Conservation (phyloP, 2,329 filamentous ascomycete genomes). For the Stachybotrys chlorohalonatus region DNA sequence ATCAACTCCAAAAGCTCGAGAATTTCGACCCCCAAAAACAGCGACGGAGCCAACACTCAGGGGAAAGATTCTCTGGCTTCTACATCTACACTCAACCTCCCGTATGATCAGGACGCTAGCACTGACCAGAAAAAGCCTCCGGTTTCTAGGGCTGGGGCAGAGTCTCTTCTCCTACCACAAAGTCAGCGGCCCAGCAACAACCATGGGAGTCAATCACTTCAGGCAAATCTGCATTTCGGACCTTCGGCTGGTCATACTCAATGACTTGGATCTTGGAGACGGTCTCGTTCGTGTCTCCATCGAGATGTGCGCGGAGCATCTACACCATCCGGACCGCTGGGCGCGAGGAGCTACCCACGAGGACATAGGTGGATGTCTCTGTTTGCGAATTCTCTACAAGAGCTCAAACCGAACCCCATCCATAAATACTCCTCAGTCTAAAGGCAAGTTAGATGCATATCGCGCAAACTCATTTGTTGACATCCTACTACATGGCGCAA, state of each 20-base stretch:
- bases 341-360: background rate
- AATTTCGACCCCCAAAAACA: background rate
- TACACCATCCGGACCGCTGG: background rate
- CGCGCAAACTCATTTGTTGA: background rate
- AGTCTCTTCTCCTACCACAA: no score
- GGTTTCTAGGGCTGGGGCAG: no score
- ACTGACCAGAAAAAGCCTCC: no score
- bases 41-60: background rate
- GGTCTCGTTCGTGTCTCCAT: background rate
- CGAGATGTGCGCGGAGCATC: background rate
- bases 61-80: background rate
- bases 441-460: background rate
- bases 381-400: background rate
- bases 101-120: background rate
- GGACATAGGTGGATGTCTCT: background rate
- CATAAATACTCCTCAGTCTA: background rate
- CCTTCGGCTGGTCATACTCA: background rate
- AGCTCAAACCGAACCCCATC: background rate
- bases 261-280: background rate
- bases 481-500: background rate
- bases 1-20: background rate
- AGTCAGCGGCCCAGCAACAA: no score
- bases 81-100: background rate
- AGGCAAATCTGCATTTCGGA: background rate
- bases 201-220: background rate